Evolutionary conservation across 2,329 filamentous ascomycete species (phyloP).

Genomic region (Trichoderma sp.): DNA sequence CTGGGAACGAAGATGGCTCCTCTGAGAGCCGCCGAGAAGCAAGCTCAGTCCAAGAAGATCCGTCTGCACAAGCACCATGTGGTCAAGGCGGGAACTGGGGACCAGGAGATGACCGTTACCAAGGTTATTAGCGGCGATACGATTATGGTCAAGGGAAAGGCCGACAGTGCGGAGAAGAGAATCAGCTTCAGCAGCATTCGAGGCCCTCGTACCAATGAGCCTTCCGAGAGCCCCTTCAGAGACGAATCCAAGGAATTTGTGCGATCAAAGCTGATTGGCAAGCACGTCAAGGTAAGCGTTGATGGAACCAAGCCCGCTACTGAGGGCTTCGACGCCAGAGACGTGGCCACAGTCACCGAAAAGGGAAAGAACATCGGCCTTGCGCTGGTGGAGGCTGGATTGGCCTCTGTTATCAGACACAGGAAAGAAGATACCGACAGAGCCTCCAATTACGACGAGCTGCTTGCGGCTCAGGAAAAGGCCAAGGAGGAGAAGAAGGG

Average conservation of each 20-base stretch:
- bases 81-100: slow-evolving; percentile 62
- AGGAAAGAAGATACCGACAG: slow-evolving; percentile 92
- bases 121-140: slow-evolving; percentile 88
- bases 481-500: slow-evolving; percentile 89
- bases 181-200: slow-evolving; percentile 90
- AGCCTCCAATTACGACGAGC: slow-evolving; percentile 88
- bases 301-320: slow-evolving; percentile 87
- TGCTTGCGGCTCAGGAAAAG: slow-evolving; percentile 73
- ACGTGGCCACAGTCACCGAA: slow-evolving; percentile 83
- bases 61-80: slow-evolving; percentile 82
- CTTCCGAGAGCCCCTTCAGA: slow-evolving; percentile 81
- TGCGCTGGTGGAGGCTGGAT: slow-evolving; percentile 84
- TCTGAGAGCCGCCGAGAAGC: slow-evolving; percentile 81
- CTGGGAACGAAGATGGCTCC: slow-evolving; percentile 84
- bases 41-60: slow-evolving; percentile 71
- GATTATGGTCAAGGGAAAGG: slow-evolving; percentile 79
- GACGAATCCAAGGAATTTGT: slow-evolving; percentile 96
- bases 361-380: slow-evolving; percentile 87
- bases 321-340: slow-evolving; percentile 89
- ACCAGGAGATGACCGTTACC: slow-evolving; percentile 77
- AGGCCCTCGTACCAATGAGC: slow-evolving; percentile 84
- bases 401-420: slow-evolving; percentile 91
- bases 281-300: slow-evolving; percentile 84
- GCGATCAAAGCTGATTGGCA: slow-evolving; percentile 90
- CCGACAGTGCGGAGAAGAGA: slow-evolving; percentile 76